These are phyloP conservation scores for Leishmania lainsoni DNA, from an alignment of 208 protist genomes.

Conservation along the genomic window DNA sequence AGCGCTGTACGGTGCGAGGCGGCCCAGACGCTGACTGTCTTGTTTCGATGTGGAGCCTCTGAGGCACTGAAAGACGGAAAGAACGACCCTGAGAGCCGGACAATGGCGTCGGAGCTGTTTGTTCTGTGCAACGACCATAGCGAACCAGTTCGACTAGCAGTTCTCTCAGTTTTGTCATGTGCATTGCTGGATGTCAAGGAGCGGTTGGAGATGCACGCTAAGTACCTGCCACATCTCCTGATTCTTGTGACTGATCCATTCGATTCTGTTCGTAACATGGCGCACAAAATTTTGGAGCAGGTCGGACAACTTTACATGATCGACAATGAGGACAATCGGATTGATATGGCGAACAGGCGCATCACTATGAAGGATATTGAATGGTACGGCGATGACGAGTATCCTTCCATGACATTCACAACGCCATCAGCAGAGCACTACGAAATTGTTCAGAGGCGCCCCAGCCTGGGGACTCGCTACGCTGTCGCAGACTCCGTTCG, in stretches of 20 bases:
- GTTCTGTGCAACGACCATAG: conserved; percentile 86
- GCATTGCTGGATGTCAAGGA: conserved; percentile 80
- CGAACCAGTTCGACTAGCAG: conserved; percentile 66
- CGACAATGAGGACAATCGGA: conserved; percentile 91
- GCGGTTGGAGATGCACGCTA: conserved; percentile 77
- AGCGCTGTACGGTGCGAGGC: conserved; percentile 72
- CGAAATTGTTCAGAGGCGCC: conserved; percentile 55
- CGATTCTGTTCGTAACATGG: conserved; percentile 51
- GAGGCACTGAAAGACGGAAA: conserved; percentile 72
- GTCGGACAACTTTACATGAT: conserved; percentile 80
- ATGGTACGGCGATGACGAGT: conserved; percentile 92
- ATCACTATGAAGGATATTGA: conserved; percentile 92
- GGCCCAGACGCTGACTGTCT: conserved; percentile 51
- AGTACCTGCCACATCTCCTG: conserved; percentile 82
- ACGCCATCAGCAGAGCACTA: conserved; percentile 14
- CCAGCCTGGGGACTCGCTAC: conserved; percentile 76
- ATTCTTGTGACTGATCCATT: conserved; percentile 77
- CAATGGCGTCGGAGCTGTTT: conserved; percentile 62
- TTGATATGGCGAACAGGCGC: conserved; percentile 76
- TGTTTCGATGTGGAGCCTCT: conserved; percentile 74
- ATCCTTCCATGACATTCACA: conserved; percentile 65
- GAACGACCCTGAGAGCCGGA: conserved; percentile 66
- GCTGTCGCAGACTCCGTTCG: conserved; percentile 78
- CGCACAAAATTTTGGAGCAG: conserved; percentile 50
- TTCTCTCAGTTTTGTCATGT: conserved; percentile 59